Evolutionary conservation across 768 basidiomycete species (phyloP).

Genomic region (Leccinum subgranulosum): DNA sequence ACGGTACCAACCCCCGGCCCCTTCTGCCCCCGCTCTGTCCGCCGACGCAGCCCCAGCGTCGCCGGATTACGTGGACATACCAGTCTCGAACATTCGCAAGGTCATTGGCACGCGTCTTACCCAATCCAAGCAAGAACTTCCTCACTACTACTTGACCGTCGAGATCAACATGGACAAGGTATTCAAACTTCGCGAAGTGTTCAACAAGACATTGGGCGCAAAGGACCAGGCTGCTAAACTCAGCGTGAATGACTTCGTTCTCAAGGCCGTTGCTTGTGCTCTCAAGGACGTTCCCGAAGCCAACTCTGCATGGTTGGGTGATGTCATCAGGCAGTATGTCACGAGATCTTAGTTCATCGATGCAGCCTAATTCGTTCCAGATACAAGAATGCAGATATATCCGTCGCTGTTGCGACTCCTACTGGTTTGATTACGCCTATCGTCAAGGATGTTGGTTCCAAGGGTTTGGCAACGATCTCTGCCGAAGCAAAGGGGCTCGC

Average conservation of each 20-base stretch:
- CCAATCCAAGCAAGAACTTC: conserved; percentile 92
- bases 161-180: conserved; percentile 97
- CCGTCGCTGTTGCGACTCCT: conserved; percentile 94
- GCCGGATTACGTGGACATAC: conserved; percentile 83
- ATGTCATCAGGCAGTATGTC: conserved; percentile 88
- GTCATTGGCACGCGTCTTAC: conserved; percentile 87
- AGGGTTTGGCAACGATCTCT: conserved; percentile 92
- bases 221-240: conserved; percentile 91
- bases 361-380: conserved; percentile 34
- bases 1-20: conserved; percentile 64
- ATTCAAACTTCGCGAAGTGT: conserved; percentile 89
- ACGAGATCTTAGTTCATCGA: background rate
- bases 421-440: conserved; percentile 97
- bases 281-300: conserved; percentile 94
- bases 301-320: conserved; percentile 97
- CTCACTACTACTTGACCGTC: conserved; percentile 95
- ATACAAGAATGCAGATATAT: conserved; percentile 97
- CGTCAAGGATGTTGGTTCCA: conserved; percentile 86
- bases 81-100: conserved; percentile 92
- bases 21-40: conserved; percentile 42
- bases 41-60: conserved; percentile 49
- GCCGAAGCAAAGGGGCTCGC: conserved; percentile 90
- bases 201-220: conserved; percentile 84
- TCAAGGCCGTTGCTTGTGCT: conserved; percentile 91
- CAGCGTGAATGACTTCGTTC: conserved; percentile 96